Evolutionary conservation across 2,329 filamentous ascomycete species (phyloP), one percentile per base, ranked within the genome.

Genomic region (Mycosphaerelloides madeirae): DNA sequence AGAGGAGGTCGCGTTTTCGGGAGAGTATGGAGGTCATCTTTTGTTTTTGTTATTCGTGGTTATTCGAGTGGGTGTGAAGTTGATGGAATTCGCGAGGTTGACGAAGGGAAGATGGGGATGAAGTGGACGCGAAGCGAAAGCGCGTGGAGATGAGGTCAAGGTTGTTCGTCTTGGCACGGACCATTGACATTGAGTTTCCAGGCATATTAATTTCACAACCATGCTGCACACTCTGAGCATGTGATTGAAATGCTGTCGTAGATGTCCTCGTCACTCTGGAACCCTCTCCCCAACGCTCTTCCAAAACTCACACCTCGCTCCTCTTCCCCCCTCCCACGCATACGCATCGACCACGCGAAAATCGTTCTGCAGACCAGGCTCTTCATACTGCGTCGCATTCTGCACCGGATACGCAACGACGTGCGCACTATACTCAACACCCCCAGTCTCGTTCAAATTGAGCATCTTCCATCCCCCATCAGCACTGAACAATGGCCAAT

Each of bases 321-420:
- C 73, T 18, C 73, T 61, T 0, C 69, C 69, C 1, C 65, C 72
- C 43, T 76, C 73, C 73, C 73, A 76, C 2, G 58, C 60, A 46
- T 63, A 67, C 2, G 66, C 72, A 54, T 74, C 59, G 6, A 66
- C 68, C 22, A 75, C 37, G 0, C 53, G 58, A 46, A 77, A 65
- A 5, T 60, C 50, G 40, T 73, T 72, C 13, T 59, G 56, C 13
- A 68, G 56, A 58, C 48, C 56, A 56, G 56, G 59, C 57, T 43
- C 47, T 53, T 44, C 54, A 60, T 20, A 54, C 57, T 45, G 37
- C 16, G 36, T 33, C 12, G 44, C 31, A 41, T 40, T 45, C 29
- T 53, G n/a, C n/a, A 18, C 20, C 18, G 31, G 38, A 40, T 31
- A 29, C 3, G 46, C 54, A 14, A 31, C 28, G 11, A 41, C 34